Evolutionary conservation across 2,329 filamentous ascomycete genomes (phyloP).

Genomic region (Epichloe elymi): DNA sequence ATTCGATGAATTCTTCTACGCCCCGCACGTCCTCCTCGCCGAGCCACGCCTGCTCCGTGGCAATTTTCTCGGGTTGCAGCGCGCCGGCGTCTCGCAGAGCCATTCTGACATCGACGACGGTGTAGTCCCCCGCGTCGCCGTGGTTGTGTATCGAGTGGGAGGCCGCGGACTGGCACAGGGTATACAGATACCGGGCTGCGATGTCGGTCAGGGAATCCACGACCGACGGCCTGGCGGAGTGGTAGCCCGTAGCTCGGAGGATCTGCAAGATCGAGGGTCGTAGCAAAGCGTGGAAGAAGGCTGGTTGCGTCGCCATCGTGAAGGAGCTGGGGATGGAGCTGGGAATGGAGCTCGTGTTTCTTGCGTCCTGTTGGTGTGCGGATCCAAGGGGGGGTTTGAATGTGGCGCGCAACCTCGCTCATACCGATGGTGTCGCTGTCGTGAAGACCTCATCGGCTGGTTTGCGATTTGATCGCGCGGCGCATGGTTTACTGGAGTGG

Average conservation of each 20-base stretch:
- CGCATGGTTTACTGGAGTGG: constrained; percentile 13
- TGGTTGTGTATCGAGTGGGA: constrained; percentile 57
- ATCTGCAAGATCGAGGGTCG: constrained; percentile 83
- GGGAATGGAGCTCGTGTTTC: not conserved
- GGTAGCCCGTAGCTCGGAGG: constrained; percentile 81
- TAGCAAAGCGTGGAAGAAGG: constrained; percentile 60
- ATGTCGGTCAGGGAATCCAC: constrained; percentile 83
- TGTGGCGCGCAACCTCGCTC: constrained; percentile 6
- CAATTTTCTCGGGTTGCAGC: constrained; percentile 53
- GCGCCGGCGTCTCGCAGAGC: constrained; percentile 73
- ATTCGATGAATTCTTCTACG: constrained; percentile 63
- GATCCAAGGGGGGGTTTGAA: not conserved
- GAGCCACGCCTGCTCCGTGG: constrained; percentile 53
- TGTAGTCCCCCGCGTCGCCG: constrained; percentile 34
- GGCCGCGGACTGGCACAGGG: constrained; percentile 61
- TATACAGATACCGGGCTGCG: constrained; percentile 63
- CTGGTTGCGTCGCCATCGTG: constrained; percentile 32
- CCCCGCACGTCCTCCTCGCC: constrained; percentile 68
- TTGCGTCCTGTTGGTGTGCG: not conserved
- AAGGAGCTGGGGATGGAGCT: not conserved
- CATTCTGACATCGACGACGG: constrained; percentile 66
- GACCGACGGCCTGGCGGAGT: constrained; percentile 66
- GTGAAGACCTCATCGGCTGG: constrained; percentile 18
- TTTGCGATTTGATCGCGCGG: constrained; percentile 12
- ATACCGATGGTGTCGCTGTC: constrained; percentile 15